Conservation (phyloP, 352 stramenopile species). For the Pythium angustatum region DNA sequence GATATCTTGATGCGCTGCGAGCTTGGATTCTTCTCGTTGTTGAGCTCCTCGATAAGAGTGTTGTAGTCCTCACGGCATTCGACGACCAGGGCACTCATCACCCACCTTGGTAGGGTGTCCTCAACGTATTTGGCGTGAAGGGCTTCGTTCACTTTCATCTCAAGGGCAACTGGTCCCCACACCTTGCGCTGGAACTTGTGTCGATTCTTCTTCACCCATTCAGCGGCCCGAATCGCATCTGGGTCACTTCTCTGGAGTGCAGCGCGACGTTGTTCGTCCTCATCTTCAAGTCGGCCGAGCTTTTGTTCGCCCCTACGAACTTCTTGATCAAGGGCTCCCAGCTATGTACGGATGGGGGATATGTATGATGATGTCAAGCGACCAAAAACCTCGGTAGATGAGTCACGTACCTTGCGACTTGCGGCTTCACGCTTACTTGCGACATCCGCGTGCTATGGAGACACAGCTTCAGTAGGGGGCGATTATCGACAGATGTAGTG, state of each 20-base stretch:
- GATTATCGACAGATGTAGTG: not conserved
- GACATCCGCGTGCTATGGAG: conserved; percentile 75
- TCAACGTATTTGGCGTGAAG: conserved; percentile 86
- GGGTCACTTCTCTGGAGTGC: conserved; percentile 59
- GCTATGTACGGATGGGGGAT: conserved; percentile 23
- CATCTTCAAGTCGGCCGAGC: conserved; percentile 69
- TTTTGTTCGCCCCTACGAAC: conserved; percentile 55
- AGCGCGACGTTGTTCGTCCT: conserved; percentile 66
- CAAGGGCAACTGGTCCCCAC: conserved; percentile 78
- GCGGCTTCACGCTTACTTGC: conserved; percentile 64
- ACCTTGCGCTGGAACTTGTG: conserved; percentile 72
- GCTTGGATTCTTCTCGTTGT: conserved; percentile 39
- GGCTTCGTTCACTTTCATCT: conserved; percentile 82
- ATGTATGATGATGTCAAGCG: not conserved
- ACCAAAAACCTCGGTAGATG: not conserved
- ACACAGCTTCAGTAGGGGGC: too few relatives aligned
- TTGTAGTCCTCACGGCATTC: conserved; percentile 86
- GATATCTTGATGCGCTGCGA: conserved; percentile 53
- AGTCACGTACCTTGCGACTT: conserved; percentile 30
- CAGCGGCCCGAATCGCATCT: conserved; percentile 70
- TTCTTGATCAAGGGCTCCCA: conserved; percentile 51
- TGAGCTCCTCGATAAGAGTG: conserved; percentile 68
- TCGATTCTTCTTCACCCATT: conserved; percentile 79
- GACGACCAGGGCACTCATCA: conserved; percentile 69
- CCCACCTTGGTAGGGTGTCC: conserved; percentile 79